Base-by-base conservation (phyloP, 768 basidiomycete species). In the Piloderma croceum region DNA sequence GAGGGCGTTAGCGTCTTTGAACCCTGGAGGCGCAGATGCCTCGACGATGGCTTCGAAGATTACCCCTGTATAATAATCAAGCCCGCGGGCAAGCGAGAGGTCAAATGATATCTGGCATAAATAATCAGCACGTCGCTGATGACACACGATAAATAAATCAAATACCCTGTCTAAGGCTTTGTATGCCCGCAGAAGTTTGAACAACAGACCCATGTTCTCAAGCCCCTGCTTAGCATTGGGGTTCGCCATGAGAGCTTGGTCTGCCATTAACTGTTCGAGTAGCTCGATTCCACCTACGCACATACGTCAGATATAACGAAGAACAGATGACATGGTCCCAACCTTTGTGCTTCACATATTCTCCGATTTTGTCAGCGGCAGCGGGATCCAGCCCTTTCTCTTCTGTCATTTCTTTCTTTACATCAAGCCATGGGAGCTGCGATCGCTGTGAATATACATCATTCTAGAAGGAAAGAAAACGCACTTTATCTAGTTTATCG, bases 1-100 rank as follows among this genome's bases (percentile, higher is more conserved):
- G 34, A 70, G 56, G 1, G 74, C 73, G 48, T 76, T 70, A 36
- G 77, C 64, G 23, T 67, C 49, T 44, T 71, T 73, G 66, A 90
- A 81, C 3, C 80, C 81, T 0, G 94, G 93, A 2, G 94, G 92
- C 0, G 93, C 93, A 7, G 93, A 97, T 2, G 83, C 89, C 55
- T 90, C 91, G 29, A 91, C 88, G 46, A 88, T 77, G 31, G 90
- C 96, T 64, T 99, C 94, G 64, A 94, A 98, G 59, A 98, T 98
- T 53, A 99, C 83, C 13, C 96, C 96, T 2, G 94, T 99, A 64
- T 99, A 98, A 64, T 99, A 98, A 61, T 98, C 96, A 17, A 98
- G 75, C 27, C 94, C 94, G 23, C 94, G 84, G n/a, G 94, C 94
- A 11, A 99, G 79, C 2, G 92, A 96, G 48, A 98, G 76, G 62